phyloP scores from a whole-genome alignment of 1,284 basidiomycete genomes.

The Ceratobasidium sp. region DNA sequence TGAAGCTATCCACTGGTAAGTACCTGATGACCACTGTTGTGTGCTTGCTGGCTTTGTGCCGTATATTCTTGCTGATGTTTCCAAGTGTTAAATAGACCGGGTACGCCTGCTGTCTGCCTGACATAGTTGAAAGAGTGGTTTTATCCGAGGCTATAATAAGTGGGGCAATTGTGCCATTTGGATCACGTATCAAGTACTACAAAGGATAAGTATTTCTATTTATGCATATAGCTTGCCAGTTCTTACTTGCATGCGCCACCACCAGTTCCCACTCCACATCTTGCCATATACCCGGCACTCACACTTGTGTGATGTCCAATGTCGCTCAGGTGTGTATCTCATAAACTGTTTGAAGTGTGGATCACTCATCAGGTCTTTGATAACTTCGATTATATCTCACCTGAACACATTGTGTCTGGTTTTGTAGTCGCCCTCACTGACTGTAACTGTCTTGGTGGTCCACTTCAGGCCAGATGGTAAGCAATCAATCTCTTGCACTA shows the following conservation, averaged over 20 bases:
- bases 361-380: conserved; percentile 48
- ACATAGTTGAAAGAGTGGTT: conserved; percentile 37
- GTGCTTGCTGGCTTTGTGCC: conserved; percentile 18
- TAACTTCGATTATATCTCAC: conserved; percentile 13
- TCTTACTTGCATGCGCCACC: conserved; percentile 42
- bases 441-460: neutral
- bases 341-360: conserved; percentile 27
- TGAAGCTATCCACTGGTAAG: conserved; percentile 39
- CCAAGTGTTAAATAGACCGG: conserved; percentile 1
- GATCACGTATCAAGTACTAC: neutral
- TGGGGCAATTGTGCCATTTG: conserved; percentile 38
- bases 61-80: conserved; percentile 29
- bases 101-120: conserved; percentile 42
- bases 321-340: conserved; percentile 36
- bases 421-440: conserved; percentile 8
- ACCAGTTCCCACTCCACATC: conserved; percentile 43
- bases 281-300: conserved; percentile 22
- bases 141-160: conserved; percentile 44
- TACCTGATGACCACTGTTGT: conserved; percentile 41
- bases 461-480: conserved; percentile 15
- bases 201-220: neutral
- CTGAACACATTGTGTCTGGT: conserved; percentile 2
- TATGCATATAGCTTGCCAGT: neutral
- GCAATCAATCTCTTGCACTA: neutral
- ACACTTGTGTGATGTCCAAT: conserved; percentile 29